A percentile compares a stretch with the other conserved stretches of the same genome.
phyloP scores from a whole-genome alignment of 768 basidiomycete species.

The Russula lepida region DNA sequence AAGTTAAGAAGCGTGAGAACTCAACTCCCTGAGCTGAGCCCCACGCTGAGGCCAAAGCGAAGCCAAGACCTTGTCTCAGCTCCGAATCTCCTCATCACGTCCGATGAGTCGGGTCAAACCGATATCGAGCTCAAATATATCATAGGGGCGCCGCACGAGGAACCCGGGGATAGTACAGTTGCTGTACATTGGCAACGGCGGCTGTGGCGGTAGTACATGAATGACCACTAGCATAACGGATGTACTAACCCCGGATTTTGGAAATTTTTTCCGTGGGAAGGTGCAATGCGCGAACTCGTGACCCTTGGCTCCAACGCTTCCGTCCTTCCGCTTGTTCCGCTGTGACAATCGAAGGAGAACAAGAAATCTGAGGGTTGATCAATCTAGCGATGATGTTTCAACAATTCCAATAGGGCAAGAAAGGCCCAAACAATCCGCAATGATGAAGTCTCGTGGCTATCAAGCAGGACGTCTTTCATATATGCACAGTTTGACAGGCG shows the following conservation, averaged over 20 bases:
- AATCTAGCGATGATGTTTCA: neutral
- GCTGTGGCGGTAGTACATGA: neutral
- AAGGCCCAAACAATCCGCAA: neutral
- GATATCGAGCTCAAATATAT: neutral
- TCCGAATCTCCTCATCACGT: too few relatives aligned
- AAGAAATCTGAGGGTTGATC: too few relatives aligned
- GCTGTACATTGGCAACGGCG: too few relatives aligned
- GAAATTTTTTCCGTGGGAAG: neutral
- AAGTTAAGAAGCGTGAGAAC: too few relatives aligned
- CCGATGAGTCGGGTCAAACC: neutral
- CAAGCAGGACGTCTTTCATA: neutral
- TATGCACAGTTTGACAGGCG: neutral
- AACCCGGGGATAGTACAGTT: neutral
- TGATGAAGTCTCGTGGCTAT: neutral
- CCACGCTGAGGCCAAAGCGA: too few relatives aligned
- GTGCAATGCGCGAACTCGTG: neutral
- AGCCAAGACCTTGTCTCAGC: too few relatives aligned
- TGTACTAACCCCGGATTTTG: neutral
- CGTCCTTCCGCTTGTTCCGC: neutral
- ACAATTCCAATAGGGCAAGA: neutral
- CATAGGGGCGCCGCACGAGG: neutral
- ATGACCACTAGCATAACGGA: neutral
- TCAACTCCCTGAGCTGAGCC: too few relatives aligned
- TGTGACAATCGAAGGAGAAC: neutral
- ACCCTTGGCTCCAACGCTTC: neutral